Evolutionary conservation across 305 asterid genomes (phyloP).

Genomic region (Monarda citriodora): DNA sequence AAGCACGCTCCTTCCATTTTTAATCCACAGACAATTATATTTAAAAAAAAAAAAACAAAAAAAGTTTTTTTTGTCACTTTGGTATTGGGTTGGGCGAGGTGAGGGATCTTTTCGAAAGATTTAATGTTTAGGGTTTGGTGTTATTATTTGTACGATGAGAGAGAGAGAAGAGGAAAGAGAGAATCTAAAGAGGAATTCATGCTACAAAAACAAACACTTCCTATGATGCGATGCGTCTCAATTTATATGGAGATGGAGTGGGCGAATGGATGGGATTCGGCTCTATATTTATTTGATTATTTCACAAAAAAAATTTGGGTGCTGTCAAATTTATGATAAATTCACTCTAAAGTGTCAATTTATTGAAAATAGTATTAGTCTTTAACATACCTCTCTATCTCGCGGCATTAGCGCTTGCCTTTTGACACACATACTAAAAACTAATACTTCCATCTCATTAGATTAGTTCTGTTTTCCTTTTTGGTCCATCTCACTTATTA

Average conservation of each 20-base stretch:
- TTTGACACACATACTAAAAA: no score
- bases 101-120: background rate
- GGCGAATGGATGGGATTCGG: slow-evolving; percentile 11
- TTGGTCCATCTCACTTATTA: no score
- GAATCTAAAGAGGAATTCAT: slow-evolving; percentile 15
- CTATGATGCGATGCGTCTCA: slow-evolving; percentile 13
- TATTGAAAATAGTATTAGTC: no score
- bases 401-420: no score
- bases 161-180: slow-evolving; percentile 1
- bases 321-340: no score
- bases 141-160: background rate
- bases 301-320: no score
- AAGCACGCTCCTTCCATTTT: slow-evolving; percentile 46
- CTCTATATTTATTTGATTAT: no score
- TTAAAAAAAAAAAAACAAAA: background rate
- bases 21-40: background rate
- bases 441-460: no score
- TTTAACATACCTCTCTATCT: no score
- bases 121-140: slow-evolving; percentile 14
- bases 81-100: background rate
- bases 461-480: no score
- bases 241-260: slow-evolving; percentile 44
- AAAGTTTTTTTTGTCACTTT: background rate
- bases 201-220: slow-evolving; percentile 20
- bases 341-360: no score